Evolutionary conservation across 2,329 filamentous ascomycete genomes (phyloP).

Genomic region (Monilinia laxa): DNA sequence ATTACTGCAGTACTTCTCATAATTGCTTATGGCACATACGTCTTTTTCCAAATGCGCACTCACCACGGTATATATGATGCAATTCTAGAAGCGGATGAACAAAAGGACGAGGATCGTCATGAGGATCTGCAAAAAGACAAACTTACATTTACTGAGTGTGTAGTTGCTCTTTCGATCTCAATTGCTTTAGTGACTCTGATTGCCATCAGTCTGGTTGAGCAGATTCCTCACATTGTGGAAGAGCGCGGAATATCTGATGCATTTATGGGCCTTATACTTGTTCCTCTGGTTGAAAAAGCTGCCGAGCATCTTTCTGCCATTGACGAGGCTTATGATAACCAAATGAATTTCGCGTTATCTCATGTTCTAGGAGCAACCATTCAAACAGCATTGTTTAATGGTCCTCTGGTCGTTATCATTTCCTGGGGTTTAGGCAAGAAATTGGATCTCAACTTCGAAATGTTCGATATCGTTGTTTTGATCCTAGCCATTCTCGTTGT

Average conservation of each 20-base stretch:
- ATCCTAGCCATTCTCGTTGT: slow-evolving; percentile 83
- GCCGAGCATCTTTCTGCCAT: slow-evolving; percentile 82
- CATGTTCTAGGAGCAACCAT: slow-evolving; percentile 66
- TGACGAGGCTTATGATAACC: slow-evolving; percentile 80
- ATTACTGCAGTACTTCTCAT: slow-evolving; percentile 70
- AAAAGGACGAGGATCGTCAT: slow-evolving; percentile 62
- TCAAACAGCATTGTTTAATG: slow-evolving; percentile 87
- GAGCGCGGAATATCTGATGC: slow-evolving; percentile 53
- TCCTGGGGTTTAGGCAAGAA: slow-evolving; percentile 71
- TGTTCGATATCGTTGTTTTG: slow-evolving; percentile 83
- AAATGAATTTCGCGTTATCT: slow-evolving; percentile 51
- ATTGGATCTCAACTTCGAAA: slow-evolving; percentile 81
- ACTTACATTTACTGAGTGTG: slow-evolving; percentile 71
- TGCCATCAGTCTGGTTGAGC: slow-evolving; percentile 68
- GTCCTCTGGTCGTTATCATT: slow-evolving; percentile 77
- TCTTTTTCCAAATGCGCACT: slow-evolving; percentile 71
- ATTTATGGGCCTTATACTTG: slow-evolving; percentile 71
- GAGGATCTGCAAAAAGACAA: slow-evolving; percentile 62
- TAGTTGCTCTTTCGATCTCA: slow-evolving; percentile 63
- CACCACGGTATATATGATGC: slow-evolving; percentile 77
- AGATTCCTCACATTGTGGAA: slow-evolving; percentile 64
- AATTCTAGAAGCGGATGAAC: slow-evolving; percentile 69
- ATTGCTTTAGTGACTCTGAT: slow-evolving; percentile 71
- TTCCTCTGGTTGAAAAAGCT: slow-evolving; percentile 81
- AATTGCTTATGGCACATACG: slow-evolving; percentile 63